Evolutionary conservation across 1,284 basidiomycete genomes (phyloP), one percentile per base, ranked within the genome.

Genomic region (Fomitopsis palustris): DNA sequence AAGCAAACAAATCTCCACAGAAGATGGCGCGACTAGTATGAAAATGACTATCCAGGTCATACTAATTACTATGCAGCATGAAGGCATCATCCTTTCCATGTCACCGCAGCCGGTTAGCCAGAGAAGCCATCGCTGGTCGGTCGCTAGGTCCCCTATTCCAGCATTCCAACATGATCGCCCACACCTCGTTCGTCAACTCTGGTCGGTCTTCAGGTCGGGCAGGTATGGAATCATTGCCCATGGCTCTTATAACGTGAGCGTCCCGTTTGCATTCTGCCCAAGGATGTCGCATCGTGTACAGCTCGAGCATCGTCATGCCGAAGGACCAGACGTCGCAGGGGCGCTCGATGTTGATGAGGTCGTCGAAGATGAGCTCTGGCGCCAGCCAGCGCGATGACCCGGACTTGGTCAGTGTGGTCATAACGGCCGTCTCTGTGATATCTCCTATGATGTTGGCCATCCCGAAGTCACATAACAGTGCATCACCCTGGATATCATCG

Each of bases 381-480:
- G 84, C 81, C 23, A 81, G 73, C 83, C 84, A 86, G 12, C 84
- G 77, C 38, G 78, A 73, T 54, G 78, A 78, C 4, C 77, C 75
- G 4, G 75, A 72, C 25, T 68, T 72, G 1, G 81, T 81, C 49
- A 83, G 68, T 4, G 76, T 77, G 8, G 71, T 65, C 23, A 80
- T 78, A 37, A 75, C 74, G 23, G 72, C 65, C 58, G 68, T 77
- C 54, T 81, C 78, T 1, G 81, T 79, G 25, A 83, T 75, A 43
- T 84, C 81, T 60, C 80, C 78, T 37, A 86, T 75, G 33, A 83
- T 71, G 65, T 81, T 83, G n/a, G 84, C 78, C 72, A 85, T 80
- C 35, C 84, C 83, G 65, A 86, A 86, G 63, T 86, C 85, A 58
- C 79, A 82, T 29, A 86, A 80, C 39, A 80, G 73, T 23, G 84